Evolutionary conservation across 257 asterid species (phyloP).

Genomic region (Voacanga thouarsii): DNA sequence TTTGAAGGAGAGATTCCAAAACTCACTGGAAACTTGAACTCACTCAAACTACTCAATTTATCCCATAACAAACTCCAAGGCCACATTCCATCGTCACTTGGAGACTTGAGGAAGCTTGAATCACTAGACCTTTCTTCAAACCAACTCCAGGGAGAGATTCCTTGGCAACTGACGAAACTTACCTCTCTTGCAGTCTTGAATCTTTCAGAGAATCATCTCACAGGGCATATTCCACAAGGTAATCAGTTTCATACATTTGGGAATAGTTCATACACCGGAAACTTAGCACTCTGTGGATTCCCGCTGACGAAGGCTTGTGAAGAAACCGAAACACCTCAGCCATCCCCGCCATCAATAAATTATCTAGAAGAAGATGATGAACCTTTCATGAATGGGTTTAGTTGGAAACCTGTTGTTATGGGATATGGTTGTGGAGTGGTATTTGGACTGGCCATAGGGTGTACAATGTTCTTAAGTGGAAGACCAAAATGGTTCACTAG

Average conservation of each 20-base stretch:
- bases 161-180: slow-evolving; percentile 15
- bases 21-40: background rate
- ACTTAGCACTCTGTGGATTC: slow-evolving; percentile 25
- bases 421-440: slow-evolving; percentile 14
- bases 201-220: slow-evolving; percentile 27
- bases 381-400: slow-evolving; percentile 5
- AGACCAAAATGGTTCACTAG: slow-evolving; percentile 3
- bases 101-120: slow-evolving; percentile 21
- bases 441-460: slow-evolving; percentile 4
- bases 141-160: slow-evolving; percentile 28
- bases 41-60: slow-evolving; percentile 14
- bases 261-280: slow-evolving; percentile 19
- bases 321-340: background rate
- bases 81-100: slow-evolving; percentile 23
- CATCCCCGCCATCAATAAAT: background rate
- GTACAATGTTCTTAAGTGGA: background rate
- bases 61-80: slow-evolving; percentile 26
- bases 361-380: slow-evolving; percentile 8
- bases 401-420: slow-evolving; percentile 14
- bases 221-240: slow-evolving; percentile 26
- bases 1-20: slow-evolving; percentile 20
- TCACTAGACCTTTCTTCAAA: slow-evolving; percentile 30
- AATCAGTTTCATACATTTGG: slow-evolving; percentile 26
- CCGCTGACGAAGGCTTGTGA: slow-evolving; percentile 19
- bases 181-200: slow-evolving; percentile 24